These are phyloP conservation scores for Lichtheimia ornata DNA, from an alignment of 371 early-diverging fungal species.

Conservation along the genomic window DNA sequence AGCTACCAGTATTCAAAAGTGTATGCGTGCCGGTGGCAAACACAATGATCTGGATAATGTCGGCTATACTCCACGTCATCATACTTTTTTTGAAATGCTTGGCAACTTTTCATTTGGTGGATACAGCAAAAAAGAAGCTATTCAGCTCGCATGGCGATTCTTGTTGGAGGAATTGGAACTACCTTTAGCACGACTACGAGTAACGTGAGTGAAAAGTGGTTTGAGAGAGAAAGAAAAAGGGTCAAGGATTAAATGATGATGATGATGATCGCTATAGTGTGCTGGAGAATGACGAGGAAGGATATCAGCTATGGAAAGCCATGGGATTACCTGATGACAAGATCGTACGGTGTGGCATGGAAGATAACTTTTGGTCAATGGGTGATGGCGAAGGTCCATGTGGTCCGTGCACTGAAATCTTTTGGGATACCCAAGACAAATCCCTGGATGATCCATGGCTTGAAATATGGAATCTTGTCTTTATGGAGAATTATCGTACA, in stretches of 20 bases:
- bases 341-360: constrained; percentile 60
- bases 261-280: constrained; percentile 47
- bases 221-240: background rate
- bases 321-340: constrained; percentile 61
- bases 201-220: constrained; percentile 50
- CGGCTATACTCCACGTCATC: constrained; percentile 77
- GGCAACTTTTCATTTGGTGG: constrained; percentile 82
- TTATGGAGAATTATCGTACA: constrained; percentile 72
- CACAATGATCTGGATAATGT: constrained; percentile 86
- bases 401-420: constrained; percentile 82
- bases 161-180: constrained; percentile 64
- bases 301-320: constrained; percentile 66
- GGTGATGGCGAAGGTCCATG: constrained; percentile 85
- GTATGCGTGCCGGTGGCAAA: constrained; percentile 81
- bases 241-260: background rate
- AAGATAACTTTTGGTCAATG: constrained; percentile 86
- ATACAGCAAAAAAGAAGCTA: constrained; percentile 64
- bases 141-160: constrained; percentile 73
- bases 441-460: constrained; percentile 65
- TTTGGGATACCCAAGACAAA: constrained; percentile 71
- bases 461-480: constrained; percentile 87
- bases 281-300: constrained; percentile 66
- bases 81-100: constrained; percentile 87
- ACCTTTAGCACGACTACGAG: constrained; percentile 62
- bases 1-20: constrained; percentile 73